These are phyloP conservation scores for Wallacemonas sp. DNA, from an alignment of 208 protist species.

Conservation along the genomic window DNA sequence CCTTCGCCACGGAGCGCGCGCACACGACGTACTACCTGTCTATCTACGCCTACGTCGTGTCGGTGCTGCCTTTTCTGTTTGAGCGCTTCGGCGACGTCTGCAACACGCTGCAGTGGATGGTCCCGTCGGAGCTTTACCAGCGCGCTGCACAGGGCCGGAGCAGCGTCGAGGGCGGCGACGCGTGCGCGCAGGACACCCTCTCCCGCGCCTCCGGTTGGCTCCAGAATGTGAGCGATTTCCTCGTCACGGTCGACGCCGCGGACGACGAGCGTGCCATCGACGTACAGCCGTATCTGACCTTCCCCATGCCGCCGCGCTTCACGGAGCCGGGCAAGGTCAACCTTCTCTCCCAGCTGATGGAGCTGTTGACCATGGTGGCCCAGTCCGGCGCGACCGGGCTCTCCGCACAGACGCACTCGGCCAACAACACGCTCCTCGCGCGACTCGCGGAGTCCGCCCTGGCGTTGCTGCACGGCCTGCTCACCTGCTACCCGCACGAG, in stretches of 20 bases:
- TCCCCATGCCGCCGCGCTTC: constrained; percentile 14
- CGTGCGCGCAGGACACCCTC: background rate
- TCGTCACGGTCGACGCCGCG: background rate
- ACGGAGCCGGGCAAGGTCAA: constrained; percentile 12
- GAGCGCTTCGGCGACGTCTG: constrained; percentile 9
- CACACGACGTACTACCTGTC: constrained; percentile 19
- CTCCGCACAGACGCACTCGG: constrained; percentile 7
- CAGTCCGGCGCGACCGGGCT: constrained; percentile 16
- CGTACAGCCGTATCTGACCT: constrained; percentile 2
- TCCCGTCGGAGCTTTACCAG: constrained; percentile 8
- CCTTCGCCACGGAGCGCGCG: background rate
- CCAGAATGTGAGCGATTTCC: background rate
- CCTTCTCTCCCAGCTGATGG: constrained; percentile 14
- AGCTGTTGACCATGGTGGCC: constrained; percentile 12
- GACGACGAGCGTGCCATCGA: background rate
- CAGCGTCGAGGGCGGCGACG: background rate
- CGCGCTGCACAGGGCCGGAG: background rate
- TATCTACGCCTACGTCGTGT: constrained; percentile 11
- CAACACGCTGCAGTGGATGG: constrained; percentile 3
- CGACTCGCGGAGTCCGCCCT: constrained; percentile 20
- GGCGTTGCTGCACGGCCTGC: constrained; percentile 27
- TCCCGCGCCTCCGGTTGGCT: constrained; percentile 8
- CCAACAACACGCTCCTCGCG: constrained; percentile 3
- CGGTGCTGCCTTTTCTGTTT: constrained; percentile 10
- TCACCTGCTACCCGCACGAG: constrained; percentile 28